Conservation (phyloP, 2,329 filamentous ascomycete genomes). For the Fonsecaea multimorphosa region DNA sequence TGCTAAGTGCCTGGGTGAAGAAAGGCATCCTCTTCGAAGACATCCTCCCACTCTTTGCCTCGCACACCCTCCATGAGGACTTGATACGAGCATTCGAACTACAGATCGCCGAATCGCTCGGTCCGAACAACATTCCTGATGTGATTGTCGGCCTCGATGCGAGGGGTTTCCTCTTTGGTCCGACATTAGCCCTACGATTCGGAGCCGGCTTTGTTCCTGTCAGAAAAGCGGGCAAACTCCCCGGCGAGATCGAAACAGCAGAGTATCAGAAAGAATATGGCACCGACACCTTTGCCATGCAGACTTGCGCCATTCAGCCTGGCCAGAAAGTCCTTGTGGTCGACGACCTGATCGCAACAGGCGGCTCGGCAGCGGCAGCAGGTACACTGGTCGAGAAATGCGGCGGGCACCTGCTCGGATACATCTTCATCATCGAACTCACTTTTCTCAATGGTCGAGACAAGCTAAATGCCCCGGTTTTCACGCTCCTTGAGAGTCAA, state of each 20-base stretch:
- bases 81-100: conserved; percentile 86
- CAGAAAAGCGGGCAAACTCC: conserved; percentile 93
- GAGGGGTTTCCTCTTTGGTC: conserved; percentile 93
- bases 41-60: conserved; percentile 93
- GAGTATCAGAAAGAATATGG: conserved; percentile 96
- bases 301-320: conserved; percentile 79
- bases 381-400: conserved; percentile 84
- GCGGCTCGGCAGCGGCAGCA: conserved; percentile 87
- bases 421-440: conserved; percentile 94
- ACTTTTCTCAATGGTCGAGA: conserved; percentile 89
- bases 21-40: conserved; percentile 89
- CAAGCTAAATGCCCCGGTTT: conserved; percentile 82
- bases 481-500: conserved; percentile 78
- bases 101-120: conserved; percentile 71
- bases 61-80: conserved; percentile 72
- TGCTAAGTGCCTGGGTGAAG: conserved; percentile 27
- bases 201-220: conserved; percentile 90
- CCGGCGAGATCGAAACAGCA: conserved; percentile 83
- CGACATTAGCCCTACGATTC: conserved; percentile 80
- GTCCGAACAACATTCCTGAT: conserved; percentile 70
- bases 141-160: conserved; percentile 93
- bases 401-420: conserved; percentile 84
- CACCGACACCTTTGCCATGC: conserved; percentile 94
- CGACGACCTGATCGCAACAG: conserved; percentile 98
- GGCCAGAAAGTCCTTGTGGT: conserved; percentile 92